Conservation (phyloP, 768 basidiomycete species). For the Mycena haematopus region DNA sequence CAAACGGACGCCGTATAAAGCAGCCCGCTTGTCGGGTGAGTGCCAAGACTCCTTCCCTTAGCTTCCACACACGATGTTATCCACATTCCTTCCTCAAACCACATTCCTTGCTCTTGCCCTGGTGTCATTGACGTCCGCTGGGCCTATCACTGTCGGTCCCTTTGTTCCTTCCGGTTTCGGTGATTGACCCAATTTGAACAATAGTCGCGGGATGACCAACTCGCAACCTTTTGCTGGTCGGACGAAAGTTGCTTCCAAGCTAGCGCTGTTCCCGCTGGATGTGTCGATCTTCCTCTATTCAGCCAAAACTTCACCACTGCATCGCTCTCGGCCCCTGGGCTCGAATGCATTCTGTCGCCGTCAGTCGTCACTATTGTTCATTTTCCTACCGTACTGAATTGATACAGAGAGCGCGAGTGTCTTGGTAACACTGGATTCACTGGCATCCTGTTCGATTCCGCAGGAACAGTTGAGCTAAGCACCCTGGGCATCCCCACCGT, state of each 20-base stretch:
- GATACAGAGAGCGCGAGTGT: constrained; percentile 11
- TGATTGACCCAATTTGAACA: too few species aligned
- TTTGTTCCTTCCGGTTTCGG: too few species aligned
- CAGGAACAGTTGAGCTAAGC: constrained; percentile 17
- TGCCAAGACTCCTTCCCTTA: too few species aligned
- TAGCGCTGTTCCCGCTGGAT: constrained; percentile 9
- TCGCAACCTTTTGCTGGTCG: constrained; percentile 14
- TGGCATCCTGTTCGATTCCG: not conserved
- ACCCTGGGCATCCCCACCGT: constrained; percentile 19
- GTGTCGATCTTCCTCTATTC: constrained; percentile 22
- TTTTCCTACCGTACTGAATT: not conserved
- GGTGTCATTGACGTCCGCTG: not conserved
- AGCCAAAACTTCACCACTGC: constrained; percentile 13
- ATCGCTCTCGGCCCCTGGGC: constrained; percentile 5
- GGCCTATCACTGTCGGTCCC: constrained; percentile 3
- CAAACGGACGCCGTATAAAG: too few species aligned
- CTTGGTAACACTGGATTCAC: not conserved
- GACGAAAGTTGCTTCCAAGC: constrained; percentile 21
- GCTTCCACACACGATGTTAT: not conserved
- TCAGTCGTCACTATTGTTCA: not conserved
- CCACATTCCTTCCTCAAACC: not conserved
- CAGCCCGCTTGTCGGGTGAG: too few species aligned
- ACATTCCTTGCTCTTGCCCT: constrained; percentile 18
- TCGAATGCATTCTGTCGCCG: constrained; percentile 20
- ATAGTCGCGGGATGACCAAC: constrained; percentile 5